Evolutionary conservation across 805 yeast species (phyloP).

Genomic region (Saturnispora quitensis): DNA sequence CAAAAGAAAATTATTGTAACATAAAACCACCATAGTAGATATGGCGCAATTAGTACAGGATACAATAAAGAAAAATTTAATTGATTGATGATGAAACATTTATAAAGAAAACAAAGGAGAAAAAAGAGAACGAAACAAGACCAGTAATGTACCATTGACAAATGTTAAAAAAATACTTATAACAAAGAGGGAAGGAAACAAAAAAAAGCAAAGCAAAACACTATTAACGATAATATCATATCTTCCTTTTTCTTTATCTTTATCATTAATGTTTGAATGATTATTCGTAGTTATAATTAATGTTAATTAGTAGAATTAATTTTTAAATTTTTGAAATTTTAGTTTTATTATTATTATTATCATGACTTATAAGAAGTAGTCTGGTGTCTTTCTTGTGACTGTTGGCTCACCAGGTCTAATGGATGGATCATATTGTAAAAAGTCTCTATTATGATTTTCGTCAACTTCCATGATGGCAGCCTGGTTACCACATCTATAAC

Average conservation of each 20-base stretch:
- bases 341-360: neutral
- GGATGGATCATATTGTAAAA: constrained; percentile 91
- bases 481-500: constrained; percentile 96
- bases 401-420: constrained; percentile 98
- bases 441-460: constrained; percentile 84
- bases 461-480: constrained; percentile 98
- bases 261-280: neutral
- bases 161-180: neutral
- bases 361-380: constrained; percentile 70
- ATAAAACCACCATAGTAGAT: neutral
- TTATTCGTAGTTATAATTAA: neutral
- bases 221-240: neutral
- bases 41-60: neutral
- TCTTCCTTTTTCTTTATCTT: neutral
- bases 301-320: neutral
- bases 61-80: neutral
- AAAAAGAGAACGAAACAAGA: neutral
- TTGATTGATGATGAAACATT: neutral
- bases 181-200: neutral
- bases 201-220: neutral
- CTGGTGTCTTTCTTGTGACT: constrained; percentile 94
- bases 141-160: neutral
- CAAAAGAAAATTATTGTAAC: neutral
- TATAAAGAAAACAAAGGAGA: constrained; percentile 1
- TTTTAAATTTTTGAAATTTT: neutral